Base-by-base conservation (phyloP, 768 basidiomycete species). In the Phlebiopsis flavidoalba region DNA sequence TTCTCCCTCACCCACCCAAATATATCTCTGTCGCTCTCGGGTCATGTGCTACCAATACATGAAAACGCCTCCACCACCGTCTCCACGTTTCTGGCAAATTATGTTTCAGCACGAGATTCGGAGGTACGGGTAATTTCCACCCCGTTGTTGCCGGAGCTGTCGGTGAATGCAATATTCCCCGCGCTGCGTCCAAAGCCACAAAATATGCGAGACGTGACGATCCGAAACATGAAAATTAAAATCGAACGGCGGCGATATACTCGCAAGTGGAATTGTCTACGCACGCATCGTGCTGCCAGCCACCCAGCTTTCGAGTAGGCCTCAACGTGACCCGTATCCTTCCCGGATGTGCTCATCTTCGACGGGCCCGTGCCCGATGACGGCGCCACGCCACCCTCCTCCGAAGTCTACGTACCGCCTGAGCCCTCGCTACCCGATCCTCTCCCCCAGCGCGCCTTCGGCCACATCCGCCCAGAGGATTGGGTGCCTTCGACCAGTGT, bases 331-430 rank as follows among this genome's bases (percentile, higher is more conserved):
- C 75, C 7, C 80, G 76, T 47, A 81, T 92, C 26, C 77, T 89
- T n/a, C 59, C 90, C 91, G 0, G 91, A 94, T 68, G 85, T 89
- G 26, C 71, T 93, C 6, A 79, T 93, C 5, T 93, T 83, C 60
- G 91, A 94, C 63, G 91, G 91, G 2, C 82, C 84, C 21, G 79
- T 82, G 0, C 81, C 84, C 6, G 72, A 76, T 0, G 43, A 48
- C 3, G 37, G 61, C 37, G 57, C 60, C n/a, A 31, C 49, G 8
- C 48, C 50, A 6, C 19, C 33, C 17, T 24, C 26, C n/a, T n/a
- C 37, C 31, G 43, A 57, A 14, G 61, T 40, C 36, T 55, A 61
- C 21, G 24, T 57, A 31, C 76, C 79, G 0, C 80, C 83, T 0
- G 70, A 78, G n/a, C 76, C 67, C 14, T 80, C 84, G 0, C 76